Evolutionary conservation across 176 grass and related monocot species (phyloP).

Genomic region (Pontederia crassipes): DNA sequence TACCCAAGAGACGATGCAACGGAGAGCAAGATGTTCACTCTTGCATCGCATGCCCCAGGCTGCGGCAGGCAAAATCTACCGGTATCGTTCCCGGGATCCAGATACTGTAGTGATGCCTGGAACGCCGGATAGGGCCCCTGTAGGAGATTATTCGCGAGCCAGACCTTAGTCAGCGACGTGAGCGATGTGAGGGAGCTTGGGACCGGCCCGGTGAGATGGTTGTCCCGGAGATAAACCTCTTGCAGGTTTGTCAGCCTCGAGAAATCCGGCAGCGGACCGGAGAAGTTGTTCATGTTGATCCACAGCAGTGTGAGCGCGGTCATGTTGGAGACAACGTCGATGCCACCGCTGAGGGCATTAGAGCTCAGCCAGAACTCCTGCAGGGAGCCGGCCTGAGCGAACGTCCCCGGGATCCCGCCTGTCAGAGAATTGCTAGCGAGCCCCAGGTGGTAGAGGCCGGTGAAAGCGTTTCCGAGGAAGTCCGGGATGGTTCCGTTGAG

Average conservation of each 20-base stretch:
- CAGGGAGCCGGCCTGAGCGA: not conserved
- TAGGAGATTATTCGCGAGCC: conserved; percentile 25
- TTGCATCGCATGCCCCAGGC: not conserved
- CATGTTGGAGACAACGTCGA: conserved; percentile 26
- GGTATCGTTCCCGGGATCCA: not conserved
- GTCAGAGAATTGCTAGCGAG: conserved; percentile 18
- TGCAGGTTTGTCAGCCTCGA: conserved; percentile 11
- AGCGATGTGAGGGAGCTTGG: conserved; percentile 23
- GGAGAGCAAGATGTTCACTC: conserved; percentile 10
- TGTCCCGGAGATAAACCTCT: conserved; percentile 23
- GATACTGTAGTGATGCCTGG: not conserved
- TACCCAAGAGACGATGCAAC: conserved; percentile 3
- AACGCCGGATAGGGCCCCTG: conserved; percentile 30
- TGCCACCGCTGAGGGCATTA: not conserved
- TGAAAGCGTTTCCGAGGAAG: conserved; percentile 19
- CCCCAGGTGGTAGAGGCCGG: conserved; percentile 12
- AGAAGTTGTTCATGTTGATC: conserved; percentile 28
- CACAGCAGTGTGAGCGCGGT: conserved; percentile 3
- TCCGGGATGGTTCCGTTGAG: conserved; percentile 15
- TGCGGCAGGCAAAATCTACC: conserved; percentile 13
- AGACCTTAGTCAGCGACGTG: conserved; percentile 14
- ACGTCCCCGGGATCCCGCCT: conserved; percentile 3
- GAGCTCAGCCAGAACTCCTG: conserved; percentile 31
- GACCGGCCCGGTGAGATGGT: conserved; percentile 29
- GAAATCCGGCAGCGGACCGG: conserved; percentile 20